Evolutionary conservation across 768 basidiomycete species (phyloP), one percentile per base, ranked within the genome.

Genomic region (Mycena epipterygia): DNA sequence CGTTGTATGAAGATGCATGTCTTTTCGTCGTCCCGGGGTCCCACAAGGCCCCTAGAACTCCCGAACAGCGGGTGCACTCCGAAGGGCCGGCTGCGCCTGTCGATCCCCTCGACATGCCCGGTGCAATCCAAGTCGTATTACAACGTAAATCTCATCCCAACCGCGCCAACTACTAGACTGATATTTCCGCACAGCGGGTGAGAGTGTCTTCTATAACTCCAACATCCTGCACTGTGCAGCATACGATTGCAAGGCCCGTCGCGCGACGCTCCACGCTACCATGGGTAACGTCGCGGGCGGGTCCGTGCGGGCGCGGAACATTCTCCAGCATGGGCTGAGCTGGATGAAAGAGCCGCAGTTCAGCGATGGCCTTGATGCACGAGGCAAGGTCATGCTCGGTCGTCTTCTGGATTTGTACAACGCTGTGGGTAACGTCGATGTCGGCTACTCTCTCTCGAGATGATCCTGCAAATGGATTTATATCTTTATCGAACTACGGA

Each of bases 201-300:
- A 95, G 67, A 91, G 91, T 0, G 91, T 92, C 27, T 94, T 95
- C 78, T 94, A 95, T 78, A 93, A 93, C 76, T 89, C 87, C 72
- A 94, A 95, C 76, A 90, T 94, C 66, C 82, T 95, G 13, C 93
- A 95, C 73, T 92, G 91, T 64, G 93, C 89, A 6, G 84, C 85
- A 8, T 95, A 95, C 77, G 84, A 84, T 67, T 81, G 85, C 1
- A 77, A 77, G 23, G 76, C 78, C 25, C 81, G 79, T 37, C 85
- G 93, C 3, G 88, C 89, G 32, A 95, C 93, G 3, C 83, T 95
- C 8, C 94, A 94, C 72, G 93, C 86, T 0, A 88, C 83, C 52
- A 89, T 93, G 78, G 92, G 92, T 3, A 88, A 90, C 67, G 81
- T 84, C 5, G 85, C 87, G 11, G 91, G 91, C 0, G 92, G 93